Conservation (phyloP, 2,329 filamentous ascomycete genomes). For the Truncatella angustata region DNA sequence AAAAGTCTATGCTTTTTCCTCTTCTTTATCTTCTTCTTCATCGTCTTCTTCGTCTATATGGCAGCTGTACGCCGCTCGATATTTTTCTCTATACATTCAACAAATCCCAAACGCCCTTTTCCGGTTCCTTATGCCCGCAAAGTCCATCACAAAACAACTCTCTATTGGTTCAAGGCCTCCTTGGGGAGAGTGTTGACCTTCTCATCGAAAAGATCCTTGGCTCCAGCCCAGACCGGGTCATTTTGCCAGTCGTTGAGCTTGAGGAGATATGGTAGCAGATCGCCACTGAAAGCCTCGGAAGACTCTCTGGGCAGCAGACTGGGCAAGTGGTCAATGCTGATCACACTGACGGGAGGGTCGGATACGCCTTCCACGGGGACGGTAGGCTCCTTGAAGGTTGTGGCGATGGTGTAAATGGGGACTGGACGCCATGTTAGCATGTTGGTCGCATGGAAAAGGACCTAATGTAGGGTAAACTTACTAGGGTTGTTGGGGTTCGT, state of each 20-base stretch:
- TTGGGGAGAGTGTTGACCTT: slow-evolving; percentile 72
- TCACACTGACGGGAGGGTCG: slow-evolving; percentile 65
- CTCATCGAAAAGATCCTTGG: slow-evolving; percentile 79
- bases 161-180: slow-evolving; percentile 19
- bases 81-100: too few species aligned
- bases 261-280: slow-evolving; percentile 74
- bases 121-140: too few species aligned
- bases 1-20: too few species aligned
- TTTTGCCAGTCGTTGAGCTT: slow-evolving; percentile 17
- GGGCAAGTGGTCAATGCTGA: slow-evolving; percentile 84
- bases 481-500: slow-evolving; percentile 69
- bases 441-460: too few species aligned
- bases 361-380: slow-evolving; percentile 66
- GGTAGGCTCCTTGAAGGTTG: slow-evolving; percentile 86
- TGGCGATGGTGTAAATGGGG: slow-evolving; percentile 81
- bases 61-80: too few species aligned
- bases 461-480: too few species aligned
- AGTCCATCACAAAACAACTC: too few species aligned
- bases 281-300: slow-evolving; percentile 78
- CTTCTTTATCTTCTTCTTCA: too few species aligned
- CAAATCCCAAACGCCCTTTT: not conserved
- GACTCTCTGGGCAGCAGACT: slow-evolving; percentile 82
- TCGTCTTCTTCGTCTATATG: too few species aligned
- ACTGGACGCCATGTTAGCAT: too few species aligned
- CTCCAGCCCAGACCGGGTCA: slow-evolving; percentile 78